Conservation (phyloP, 495 filamentous ascomycete genomes). For the Hyaloscypha variabilis region DNA sequence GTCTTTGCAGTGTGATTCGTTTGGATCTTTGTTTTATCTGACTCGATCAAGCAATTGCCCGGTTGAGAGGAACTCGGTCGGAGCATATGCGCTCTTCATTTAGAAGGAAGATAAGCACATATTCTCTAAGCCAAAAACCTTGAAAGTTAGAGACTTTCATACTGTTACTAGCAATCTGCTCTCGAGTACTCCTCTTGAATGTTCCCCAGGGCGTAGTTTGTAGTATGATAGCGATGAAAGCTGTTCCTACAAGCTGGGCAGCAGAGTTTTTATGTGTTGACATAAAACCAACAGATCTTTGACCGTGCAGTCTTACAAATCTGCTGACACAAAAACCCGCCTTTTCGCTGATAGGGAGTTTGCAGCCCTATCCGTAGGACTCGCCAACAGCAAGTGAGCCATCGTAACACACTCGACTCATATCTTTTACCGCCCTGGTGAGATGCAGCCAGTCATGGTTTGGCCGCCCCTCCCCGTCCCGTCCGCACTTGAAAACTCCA, state of each 20-base stretch:
- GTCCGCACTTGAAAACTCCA: background rate
- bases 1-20: background rate
- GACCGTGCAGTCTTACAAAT: background rate
- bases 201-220: background rate
- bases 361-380: background rate
- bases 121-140: background rate
- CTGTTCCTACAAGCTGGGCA: background rate
- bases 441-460: no score
- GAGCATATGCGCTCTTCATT: background rate
- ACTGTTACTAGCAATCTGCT: background rate
- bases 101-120: background rate
- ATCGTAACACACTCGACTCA: background rate
- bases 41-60: no score
- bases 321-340: background rate
- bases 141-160: background rate
- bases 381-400: background rate
- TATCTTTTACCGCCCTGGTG: background rate
- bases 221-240: background rate
- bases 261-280: background rate
- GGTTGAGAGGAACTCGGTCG: no score
- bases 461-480: background rate
- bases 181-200: background rate
- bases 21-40: no score
- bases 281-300: background rate
- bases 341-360: background rate